Conservation (phyloP, 495 filamentous ascomycete genomes). For the Emericellopsis terricola region DNA sequence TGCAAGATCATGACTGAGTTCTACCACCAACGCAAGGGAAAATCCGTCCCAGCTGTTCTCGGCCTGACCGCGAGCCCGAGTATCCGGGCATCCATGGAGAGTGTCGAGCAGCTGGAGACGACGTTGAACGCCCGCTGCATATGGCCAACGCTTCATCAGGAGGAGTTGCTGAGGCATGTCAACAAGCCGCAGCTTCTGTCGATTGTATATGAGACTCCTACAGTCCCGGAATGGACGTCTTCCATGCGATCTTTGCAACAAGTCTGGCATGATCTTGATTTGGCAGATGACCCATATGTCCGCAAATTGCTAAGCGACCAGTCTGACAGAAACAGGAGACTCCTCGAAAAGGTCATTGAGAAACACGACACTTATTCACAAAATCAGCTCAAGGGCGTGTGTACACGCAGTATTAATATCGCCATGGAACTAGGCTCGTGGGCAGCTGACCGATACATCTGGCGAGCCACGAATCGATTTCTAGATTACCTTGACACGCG, state of each 20-base stretch:
- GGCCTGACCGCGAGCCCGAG: conserved; percentile 79
- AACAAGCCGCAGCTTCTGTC: conserved; percentile 45
- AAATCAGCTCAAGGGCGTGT: conserved; percentile 42
- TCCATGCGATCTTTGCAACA: conserved; percentile 15
- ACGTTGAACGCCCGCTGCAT: conserved; percentile 59
- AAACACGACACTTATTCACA: conserved; percentile 43
- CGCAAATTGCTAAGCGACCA: conserved; percentile 23
- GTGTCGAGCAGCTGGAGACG: conserved; percentile 43
- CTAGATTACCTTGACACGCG: conserved; percentile 13
- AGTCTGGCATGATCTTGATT: conserved; percentile 31
- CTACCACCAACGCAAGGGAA: conserved; percentile 34
- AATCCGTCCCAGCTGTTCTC: conserved; percentile 49
- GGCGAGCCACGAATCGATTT: conserved; percentile 32
- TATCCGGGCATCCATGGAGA: conserved; percentile 31
- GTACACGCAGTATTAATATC: conserved; percentile 29
- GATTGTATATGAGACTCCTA: conserved; percentile 22
- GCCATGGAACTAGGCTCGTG: conserved; percentile 52
- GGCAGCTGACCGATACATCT: conserved; percentile 57
- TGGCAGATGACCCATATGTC: conserved; percentile 55
- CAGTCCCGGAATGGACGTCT: conserved; percentile 5
- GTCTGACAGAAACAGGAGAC: conserved; percentile 14
- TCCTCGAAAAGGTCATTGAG: conserved; percentile 26
- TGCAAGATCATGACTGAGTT: conserved; percentile 63
- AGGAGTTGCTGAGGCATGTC: conserved; percentile 49
- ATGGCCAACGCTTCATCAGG: conserved; percentile 52